Percentiles rank a stretch among this genome's conserved stretches.
Conservation (phyloP, 352 stramenopile genomes). For the Globisporangium viniferum region DNA sequence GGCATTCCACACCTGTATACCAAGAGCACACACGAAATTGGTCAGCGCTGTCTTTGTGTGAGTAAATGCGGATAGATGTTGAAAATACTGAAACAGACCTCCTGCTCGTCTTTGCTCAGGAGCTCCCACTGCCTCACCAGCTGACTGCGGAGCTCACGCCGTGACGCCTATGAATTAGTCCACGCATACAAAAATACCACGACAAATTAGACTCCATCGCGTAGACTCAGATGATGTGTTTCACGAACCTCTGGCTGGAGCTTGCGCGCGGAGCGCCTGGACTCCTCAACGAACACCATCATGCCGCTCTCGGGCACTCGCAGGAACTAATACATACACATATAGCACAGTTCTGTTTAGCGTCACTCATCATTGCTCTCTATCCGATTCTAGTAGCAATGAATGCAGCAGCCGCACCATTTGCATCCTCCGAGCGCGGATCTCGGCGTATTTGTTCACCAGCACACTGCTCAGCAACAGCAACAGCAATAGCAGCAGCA, state of each 20-base stretch:
- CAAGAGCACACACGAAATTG: background rate
- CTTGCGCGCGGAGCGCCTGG: conserved; percentile 18
- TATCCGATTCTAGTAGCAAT: background rate
- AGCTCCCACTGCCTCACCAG: conserved; percentile 27
- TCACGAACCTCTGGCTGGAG: conserved; percentile 25
- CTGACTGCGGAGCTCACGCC: conserved; percentile 22
- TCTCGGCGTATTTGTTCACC: conserved; percentile 41
- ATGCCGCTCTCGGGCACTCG: conserved; percentile 25
- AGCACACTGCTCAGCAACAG: conserved; percentile 25
- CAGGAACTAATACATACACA: conserved; percentile 25
- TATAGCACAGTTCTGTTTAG: background rate
- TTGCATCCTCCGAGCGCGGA: conserved; percentile 44
- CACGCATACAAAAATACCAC: background rate
- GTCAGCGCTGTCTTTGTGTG: background rate
- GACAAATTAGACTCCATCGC: background rate
- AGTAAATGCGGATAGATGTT: background rate
- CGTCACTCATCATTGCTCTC: no score
- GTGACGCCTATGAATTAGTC: conserved; percentile 20
- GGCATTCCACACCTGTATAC: conserved; percentile 14
- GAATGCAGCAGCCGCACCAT: conserved; percentile 16
- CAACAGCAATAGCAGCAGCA: conserved; percentile 1
- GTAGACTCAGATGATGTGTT: no score
- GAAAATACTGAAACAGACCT: conserved; percentile 13
- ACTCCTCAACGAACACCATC: conserved; percentile 37
- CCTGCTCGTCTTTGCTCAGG: conserved; percentile 27